These are phyloP conservation scores for Cladosporium sp. DNA, from an alignment of 2,329 filamentous ascomycete genomes.

Conservation along the genomic window DNA sequence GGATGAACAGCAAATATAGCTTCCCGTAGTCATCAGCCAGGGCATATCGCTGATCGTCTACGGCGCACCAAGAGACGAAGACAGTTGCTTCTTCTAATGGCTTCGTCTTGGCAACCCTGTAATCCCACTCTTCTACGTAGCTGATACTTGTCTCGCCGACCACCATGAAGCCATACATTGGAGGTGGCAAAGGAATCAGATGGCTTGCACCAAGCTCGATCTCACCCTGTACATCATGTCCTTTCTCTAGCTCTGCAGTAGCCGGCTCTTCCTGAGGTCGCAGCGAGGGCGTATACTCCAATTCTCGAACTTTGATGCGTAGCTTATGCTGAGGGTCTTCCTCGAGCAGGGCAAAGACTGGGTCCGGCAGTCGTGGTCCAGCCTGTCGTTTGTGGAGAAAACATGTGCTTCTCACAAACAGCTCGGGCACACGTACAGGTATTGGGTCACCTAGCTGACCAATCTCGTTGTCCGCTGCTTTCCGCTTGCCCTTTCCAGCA, in stretches of 20 bases:
- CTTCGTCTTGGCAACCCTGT: slow-evolving; percentile 60
- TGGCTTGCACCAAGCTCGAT: slow-evolving; percentile 59
- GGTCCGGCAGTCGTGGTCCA: slow-evolving; percentile 42
- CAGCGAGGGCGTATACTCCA: slow-evolving; percentile 48
- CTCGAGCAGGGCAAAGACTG: slow-evolving; percentile 62
- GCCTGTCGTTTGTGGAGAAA: slow-evolving; percentile 56
- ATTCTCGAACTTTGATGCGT: slow-evolving; percentile 51
- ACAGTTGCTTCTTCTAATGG: slow-evolving; percentile 70
- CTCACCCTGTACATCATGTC: slow-evolving; percentile 47
- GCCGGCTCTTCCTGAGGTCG: slow-evolving; percentile 43
- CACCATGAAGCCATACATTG: slow-evolving; percentile 48
- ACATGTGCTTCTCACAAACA: slow-evolving; percentile 62
- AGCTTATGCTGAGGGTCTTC: slow-evolving; percentile 55
- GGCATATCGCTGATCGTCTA: slow-evolving; percentile 78
- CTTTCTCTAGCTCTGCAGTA: slow-evolving; percentile 51
- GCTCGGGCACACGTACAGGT: slow-evolving; percentile 60
- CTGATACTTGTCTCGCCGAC: slow-evolving; percentile 65
- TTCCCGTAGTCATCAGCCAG: slow-evolving; percentile 87
- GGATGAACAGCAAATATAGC: slow-evolving; percentile 77
- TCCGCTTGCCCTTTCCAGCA: slow-evolving; percentile 46
- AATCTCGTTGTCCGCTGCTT: slow-evolving; percentile 42
- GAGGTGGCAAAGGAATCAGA: slow-evolving; percentile 57
- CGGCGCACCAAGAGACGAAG: slow-evolving; percentile 86
- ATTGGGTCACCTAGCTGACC: slow-evolving; percentile 60
- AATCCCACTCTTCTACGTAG: slow-evolving; percentile 74